These are phyloP conservation scores for Coniferiporia sulphurascens DNA, from an alignment of 1,284 basidiomycete species.

Conservation along the genomic window DNA sequence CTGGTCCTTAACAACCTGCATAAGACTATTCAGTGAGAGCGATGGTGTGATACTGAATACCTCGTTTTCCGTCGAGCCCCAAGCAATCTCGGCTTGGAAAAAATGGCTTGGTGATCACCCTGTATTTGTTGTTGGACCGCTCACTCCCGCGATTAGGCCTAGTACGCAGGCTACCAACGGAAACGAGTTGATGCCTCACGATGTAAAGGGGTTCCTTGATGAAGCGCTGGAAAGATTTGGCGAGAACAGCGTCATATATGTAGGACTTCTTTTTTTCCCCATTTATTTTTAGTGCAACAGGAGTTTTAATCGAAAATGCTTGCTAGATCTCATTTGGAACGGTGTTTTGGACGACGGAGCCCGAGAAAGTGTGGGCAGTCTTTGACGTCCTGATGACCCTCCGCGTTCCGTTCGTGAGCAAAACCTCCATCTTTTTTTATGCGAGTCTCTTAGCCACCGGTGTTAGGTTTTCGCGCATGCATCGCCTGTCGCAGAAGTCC, in stretches of 20 bases:
- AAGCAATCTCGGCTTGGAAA: conserved; percentile 1
- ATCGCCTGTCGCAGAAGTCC: conserved; percentile 7
- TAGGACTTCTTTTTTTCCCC: not conserved
- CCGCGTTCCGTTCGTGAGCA: conserved; percentile 12
- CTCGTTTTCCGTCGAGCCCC: conserved; percentile 1
- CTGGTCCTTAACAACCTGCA: not conserved
- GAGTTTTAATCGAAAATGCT: not conserved
- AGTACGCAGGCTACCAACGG: not conserved
- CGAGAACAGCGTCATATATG: conserved; percentile 14
- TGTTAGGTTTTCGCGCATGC: conserved; percentile 12
- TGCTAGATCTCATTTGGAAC: conserved; percentile 18
- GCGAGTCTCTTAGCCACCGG: not conserved
- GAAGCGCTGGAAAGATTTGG: conserved; percentile 7
- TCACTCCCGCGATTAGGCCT: not conserved
- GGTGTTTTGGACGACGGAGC: conserved; percentile 13
- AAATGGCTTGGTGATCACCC: conserved; percentile 1
- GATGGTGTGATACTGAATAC: conserved; percentile 11
- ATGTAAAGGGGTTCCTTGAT: conserved; percentile 3
- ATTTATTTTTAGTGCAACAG: not conserved
- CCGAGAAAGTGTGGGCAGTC: conserved; percentile 14
- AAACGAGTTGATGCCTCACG: not conserved
- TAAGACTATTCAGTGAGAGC: conserved; percentile 9
- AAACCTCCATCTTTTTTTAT: not conserved
- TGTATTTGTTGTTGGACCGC: conserved; percentile 5
- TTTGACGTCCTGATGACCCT: conserved; percentile 9